Percentiles rank a stretch among this genome's conserved stretches.
These are phyloP conservation scores for Sporodiniella umbellata DNA, from an alignment of 371 early-diverging fungal species.

Conservation along the genomic window DNA sequence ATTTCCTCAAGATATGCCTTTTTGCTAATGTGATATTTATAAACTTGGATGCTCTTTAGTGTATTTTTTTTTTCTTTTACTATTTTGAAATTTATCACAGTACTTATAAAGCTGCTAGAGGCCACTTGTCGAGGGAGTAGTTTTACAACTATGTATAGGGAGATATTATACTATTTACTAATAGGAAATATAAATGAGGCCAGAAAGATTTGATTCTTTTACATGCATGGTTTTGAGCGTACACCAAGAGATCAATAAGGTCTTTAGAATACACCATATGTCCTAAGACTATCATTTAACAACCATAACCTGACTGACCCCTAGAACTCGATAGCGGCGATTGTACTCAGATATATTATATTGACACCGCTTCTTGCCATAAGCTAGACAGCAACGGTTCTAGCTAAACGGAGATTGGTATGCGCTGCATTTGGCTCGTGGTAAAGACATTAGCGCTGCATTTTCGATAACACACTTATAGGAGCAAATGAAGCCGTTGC, in stretches of 20 bases:
- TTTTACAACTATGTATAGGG: not conserved
- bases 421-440: too few relatives aligned
- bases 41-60: too few relatives aligned
- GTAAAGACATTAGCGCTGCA: too few relatives aligned
- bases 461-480: too few relatives aligned
- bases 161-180: not conserved
- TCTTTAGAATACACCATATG: not conserved
- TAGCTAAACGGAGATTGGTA: too few relatives aligned
- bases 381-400: too few relatives aligned
- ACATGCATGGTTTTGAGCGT: not conserved
- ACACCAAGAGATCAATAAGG: not conserved
- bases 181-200: conserved; percentile 2
- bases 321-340: not conserved
- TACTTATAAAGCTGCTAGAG: not conserved
- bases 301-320: not conserved
- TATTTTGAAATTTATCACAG: conserved; percentile 1
- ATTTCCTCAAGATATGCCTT: too few relatives aligned
- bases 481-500: too few relatives aligned
- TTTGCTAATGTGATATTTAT: too few relatives aligned
- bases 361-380: too few relatives aligned
- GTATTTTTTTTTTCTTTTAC: too few relatives aligned
- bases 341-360: conserved; percentile 1
- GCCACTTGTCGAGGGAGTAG: not conserved
- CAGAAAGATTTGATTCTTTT: not conserved
- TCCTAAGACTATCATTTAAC: not conserved